Conservation (phyloP, 2,329 filamentous ascomycete genomes). For the Penicillium sp. region DNA sequence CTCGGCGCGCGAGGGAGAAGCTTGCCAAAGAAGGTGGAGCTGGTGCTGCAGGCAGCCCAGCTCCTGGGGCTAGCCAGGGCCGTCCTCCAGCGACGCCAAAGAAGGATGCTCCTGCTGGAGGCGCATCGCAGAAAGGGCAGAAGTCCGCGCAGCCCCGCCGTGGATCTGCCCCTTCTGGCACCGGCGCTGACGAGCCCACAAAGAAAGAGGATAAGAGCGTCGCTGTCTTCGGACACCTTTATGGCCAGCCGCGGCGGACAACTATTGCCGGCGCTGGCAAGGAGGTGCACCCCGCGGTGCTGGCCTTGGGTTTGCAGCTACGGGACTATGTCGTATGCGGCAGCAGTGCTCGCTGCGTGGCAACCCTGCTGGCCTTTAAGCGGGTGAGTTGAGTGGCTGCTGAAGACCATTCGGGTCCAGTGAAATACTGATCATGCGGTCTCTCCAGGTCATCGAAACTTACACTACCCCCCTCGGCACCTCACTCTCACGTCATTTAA, state of each 20-base stretch:
- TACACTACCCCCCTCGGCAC: constrained; percentile 86
- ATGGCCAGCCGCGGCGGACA: constrained; percentile 71
- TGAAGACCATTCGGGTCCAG: not conserved
- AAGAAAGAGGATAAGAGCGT: constrained; percentile 66
- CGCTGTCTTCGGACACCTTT: constrained; percentile 80
- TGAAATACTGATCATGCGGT: constrained; percentile 19
- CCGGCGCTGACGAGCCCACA: constrained; percentile 47
- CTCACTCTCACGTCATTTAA: constrained; percentile 86
- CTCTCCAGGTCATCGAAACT: constrained; percentile 76
- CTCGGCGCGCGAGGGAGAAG: constrained; percentile 74
- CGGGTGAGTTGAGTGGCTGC: constrained; percentile 57
- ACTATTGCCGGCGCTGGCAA: constrained; percentile 63
- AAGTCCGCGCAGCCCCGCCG: constrained; percentile 35
- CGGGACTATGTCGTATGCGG: constrained; percentile 85
- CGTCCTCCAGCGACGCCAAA: constrained; percentile 30
- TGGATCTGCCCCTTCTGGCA: constrained; percentile 33
- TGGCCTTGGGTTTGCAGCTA: constrained; percentile 87
- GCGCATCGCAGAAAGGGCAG: constrained; percentile 34
- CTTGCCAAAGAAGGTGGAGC: constrained; percentile 52
- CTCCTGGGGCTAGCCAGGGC: constrained; percentile 36
- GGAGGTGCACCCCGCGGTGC: constrained; percentile 81
- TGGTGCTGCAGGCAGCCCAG: constrained; percentile 42
- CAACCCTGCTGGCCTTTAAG: constrained; percentile 87
- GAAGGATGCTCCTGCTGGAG: constrained; percentile 33
- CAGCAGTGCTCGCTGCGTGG: constrained; percentile 83